Percentiles rank a stretch among this genome's conserved stretches.
phyloP scores from a whole-genome alignment of 164 flowering plant species.

The Saururus chinensis region DNA sequence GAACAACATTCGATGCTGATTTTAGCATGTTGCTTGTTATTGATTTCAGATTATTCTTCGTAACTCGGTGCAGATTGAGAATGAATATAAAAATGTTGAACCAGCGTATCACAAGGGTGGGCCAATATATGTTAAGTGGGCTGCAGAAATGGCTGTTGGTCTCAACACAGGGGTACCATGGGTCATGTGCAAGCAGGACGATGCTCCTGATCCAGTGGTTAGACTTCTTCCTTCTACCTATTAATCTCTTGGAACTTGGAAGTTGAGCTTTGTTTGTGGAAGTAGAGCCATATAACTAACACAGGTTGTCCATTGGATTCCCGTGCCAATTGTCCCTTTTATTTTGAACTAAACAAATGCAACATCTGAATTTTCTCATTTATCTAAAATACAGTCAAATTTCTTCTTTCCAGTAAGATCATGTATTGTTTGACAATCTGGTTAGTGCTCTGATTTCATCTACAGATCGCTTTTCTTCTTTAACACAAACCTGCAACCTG shows the following conservation, averaged over 20 bases:
- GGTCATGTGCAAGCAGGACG: conserved; percentile 96
- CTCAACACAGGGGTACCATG: conserved; percentile 96
- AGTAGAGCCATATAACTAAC: too few species aligned
- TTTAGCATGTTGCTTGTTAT: background rate
- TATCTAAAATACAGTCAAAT: too few species aligned
- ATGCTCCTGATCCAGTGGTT: conserved; percentile 93
- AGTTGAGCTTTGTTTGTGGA: too few species aligned
- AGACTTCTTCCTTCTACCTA: conserved; percentile 4
- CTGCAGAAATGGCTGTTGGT: conserved; percentile 84
- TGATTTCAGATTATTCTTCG: background rate
- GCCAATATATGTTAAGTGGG: conserved; percentile 61
- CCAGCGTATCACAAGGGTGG: conserved; percentile 38
- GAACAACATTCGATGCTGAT: background rate
- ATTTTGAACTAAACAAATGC: too few species aligned
- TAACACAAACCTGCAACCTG: conserved; percentile 22
- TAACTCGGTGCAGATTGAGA: conserved; percentile 49
- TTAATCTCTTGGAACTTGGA: too few species aligned
- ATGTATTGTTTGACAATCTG: too few species aligned
- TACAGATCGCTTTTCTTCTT: too few species aligned
- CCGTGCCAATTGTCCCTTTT: too few species aligned
- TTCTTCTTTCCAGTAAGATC: too few species aligned
- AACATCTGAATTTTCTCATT: too few species aligned
- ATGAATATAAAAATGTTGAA: conserved; percentile 59
- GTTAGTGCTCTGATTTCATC: too few species aligned
- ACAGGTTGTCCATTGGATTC: too few species aligned